Conservation (phyloP, 1,284 basidiomycete genomes). For the Porodaedalea pini region DNA sequence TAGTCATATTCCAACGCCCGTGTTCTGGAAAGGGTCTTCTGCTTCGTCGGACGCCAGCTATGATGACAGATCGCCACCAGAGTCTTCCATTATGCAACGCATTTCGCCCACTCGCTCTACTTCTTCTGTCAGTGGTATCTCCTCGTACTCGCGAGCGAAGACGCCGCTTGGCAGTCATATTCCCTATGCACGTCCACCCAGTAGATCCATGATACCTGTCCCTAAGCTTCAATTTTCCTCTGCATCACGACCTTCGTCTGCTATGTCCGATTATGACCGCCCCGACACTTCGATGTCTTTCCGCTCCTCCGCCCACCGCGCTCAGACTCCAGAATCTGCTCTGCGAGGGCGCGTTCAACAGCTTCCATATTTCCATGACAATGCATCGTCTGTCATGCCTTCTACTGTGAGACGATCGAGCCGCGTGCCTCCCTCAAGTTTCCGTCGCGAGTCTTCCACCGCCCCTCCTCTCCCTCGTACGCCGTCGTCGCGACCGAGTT, state of each 20-base stretch:
- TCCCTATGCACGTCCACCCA: constrained; percentile 69
- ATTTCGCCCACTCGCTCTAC: constrained; percentile 58
- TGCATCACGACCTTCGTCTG: constrained; percentile 64
- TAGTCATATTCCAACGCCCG: constrained; percentile 67
- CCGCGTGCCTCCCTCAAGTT: constrained; percentile 71
- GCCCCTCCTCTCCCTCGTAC: constrained; percentile 37
- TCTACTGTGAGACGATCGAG: constrained; percentile 36
- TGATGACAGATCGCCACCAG: constrained; percentile 43
- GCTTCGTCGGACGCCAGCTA: constrained; percentile 41
- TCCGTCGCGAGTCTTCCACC: constrained; percentile 44
- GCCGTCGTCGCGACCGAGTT: constrained; percentile 58
- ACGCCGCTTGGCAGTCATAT: constrained; percentile 38
- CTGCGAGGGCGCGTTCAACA: constrained; percentile 55
- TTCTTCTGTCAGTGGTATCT: constrained; percentile 31
- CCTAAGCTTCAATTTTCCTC: constrained; percentile 67
- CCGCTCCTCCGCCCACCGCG: constrained; percentile 43
- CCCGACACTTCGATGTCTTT: constrained; percentile 54
- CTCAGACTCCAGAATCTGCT: constrained; percentile 66
- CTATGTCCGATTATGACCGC: constrained; percentile 61
- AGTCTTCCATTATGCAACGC: constrained; percentile 47
- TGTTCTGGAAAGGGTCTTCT: constrained; percentile 45
- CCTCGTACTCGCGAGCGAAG: constrained; percentile 34
- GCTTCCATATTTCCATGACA: constrained; percentile 49
- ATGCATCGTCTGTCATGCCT: constrained; percentile 20
- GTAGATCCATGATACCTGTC: constrained; percentile 77